These are phyloP conservation scores for Salinomyces thailandicus DNA, from an alignment of 2,329 filamentous ascomycete genomes.

Conservation along the genomic window DNA sequence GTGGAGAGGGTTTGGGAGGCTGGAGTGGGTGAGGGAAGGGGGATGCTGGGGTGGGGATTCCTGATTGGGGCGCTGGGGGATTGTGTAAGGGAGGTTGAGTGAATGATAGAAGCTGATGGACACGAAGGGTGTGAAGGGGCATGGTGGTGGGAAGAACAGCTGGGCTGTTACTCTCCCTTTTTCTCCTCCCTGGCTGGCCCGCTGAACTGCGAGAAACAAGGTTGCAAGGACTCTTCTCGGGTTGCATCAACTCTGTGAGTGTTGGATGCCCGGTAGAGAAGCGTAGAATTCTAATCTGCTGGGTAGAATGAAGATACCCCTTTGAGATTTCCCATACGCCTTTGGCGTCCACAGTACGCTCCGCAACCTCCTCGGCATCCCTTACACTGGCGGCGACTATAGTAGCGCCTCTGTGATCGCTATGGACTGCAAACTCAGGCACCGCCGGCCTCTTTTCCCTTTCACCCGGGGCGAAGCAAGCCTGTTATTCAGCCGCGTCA, in stretches of 20 bases:
- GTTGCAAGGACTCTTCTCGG: no score
- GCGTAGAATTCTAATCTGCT: no score
- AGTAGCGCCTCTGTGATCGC: conserved; percentile 43
- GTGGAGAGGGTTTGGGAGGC: not conserved
- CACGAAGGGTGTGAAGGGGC: no score
- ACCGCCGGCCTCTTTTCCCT: not conserved
- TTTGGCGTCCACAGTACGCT: conserved; percentile 25
- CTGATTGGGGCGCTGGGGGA: conserved; percentile 15
- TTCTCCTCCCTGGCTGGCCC: no score
- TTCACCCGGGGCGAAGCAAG: not conserved
- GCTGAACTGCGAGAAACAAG: no score
- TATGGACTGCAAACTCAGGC: conserved; percentile 27
- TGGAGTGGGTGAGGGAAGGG: conserved; percentile 2
- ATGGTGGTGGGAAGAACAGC: no score
- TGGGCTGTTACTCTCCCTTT: no score
- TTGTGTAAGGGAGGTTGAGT: conserved; percentile 8
- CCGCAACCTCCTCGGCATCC: conserved; percentile 40
- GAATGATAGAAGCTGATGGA: no score
- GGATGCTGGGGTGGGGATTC: conserved; percentile 11
- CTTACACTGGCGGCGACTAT: conserved; percentile 43
- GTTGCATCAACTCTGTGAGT: no score
- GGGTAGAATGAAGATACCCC: no score
- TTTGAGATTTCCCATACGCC: no score
- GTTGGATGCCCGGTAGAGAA: no score
- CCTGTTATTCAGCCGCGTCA: conserved; percentile 1